Conservation (phyloP, 2,329 filamentous ascomycete genomes). For the Colletotrichum plurivorum region DNA sequence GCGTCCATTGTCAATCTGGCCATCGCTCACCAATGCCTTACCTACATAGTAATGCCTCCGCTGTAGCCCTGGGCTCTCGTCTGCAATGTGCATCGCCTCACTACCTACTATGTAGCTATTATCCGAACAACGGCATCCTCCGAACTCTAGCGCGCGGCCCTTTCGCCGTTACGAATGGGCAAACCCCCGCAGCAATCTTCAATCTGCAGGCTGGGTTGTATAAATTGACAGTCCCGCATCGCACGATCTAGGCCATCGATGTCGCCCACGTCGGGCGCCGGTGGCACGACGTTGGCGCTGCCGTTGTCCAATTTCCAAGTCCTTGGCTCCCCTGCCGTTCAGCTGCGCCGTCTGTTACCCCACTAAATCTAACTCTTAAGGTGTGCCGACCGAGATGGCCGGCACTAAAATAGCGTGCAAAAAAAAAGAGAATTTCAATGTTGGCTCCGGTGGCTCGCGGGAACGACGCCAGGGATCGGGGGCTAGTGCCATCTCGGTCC, state of each 20-base stretch:
- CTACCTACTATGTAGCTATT: too few relatives aligned
- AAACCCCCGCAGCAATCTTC: slow-evolving; percentile 3
- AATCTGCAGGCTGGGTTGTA: too few relatives aligned
- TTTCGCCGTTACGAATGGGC: background rate
- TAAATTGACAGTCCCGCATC: slow-evolving; percentile 7
- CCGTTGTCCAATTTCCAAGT: slow-evolving; percentile 29
- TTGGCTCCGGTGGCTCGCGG: slow-evolving; percentile 19
- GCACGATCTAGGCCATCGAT: slow-evolving; percentile 17
- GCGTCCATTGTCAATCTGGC: background rate
- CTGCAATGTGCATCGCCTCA: too few relatives aligned
- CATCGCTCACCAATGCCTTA: background rate
- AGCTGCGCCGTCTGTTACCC: background rate
- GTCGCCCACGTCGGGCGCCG: slow-evolving; percentile 21
- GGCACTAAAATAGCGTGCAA: slow-evolving; percentile 7
- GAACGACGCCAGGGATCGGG: slow-evolving; percentile 27
- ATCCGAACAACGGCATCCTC: slow-evolving; percentile 7
- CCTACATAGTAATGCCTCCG: too few relatives aligned
- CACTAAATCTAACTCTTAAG: slow-evolving; percentile 28
- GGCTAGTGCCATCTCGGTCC: slow-evolving; percentile 13
- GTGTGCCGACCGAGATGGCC: slow-evolving; percentile 26
- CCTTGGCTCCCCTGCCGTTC: slow-evolving; percentile 26
- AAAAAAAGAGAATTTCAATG: background rate
- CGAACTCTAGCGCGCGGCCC: background rate
- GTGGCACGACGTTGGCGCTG: slow-evolving; percentile 29
- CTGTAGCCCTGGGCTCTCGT: too few relatives aligned